Base-by-base conservation (phyloP, 2,329 filamentous ascomycete species). In the Aspergillus piperis region DNA sequence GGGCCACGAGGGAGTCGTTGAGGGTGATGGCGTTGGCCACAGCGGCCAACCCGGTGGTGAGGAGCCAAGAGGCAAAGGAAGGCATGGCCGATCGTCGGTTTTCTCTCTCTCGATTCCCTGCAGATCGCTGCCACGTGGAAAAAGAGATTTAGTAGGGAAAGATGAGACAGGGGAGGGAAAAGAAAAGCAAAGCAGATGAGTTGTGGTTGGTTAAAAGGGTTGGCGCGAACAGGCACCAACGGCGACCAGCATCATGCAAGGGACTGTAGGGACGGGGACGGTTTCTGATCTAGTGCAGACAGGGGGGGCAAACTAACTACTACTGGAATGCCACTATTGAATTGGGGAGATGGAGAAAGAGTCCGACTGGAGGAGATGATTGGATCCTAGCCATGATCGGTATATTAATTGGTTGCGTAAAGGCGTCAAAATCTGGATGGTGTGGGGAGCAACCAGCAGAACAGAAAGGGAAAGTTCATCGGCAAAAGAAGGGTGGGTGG, bases 1-100 rank as follows among this genome's bases (percentile, higher is more conserved):
- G 69, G 3, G 70, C 68, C 38, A 75, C 69, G 27, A 76, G 53
- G 25, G 27, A 36, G 52, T 73, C 71, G n/a, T 60, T 47, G 11
- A 64, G 25, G 13, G 58, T 17, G 8, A 42, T 15, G 6, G 38
- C 48, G 17, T 25, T 42, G 13, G 63, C 67, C 58, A 68, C 53
- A 39, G 59, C 67, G 41, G 66, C 63, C 50, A 71, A 41, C 17
- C 55, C 62, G 17, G 63, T 61, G 50, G 68, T 42, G 39, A 68
- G 57, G 25, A 62, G 59, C 25, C 54, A 51, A 5, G 52, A 61
- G 7, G 52, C 56, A 19, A 59, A 55, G 30, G 36, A 55, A 38
- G 53, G 53, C 53, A 55, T 55, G 25, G 21, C 8, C 11, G 38
- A 44, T 30, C 38, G 17, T 32, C 32, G 0, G 32, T 36, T 25